Percentiles rank a stretch among this genome's conserved stretches.
phyloP scores from a whole-genome alignment of 2,329 filamentous ascomycete species.

The Catunica adiposa region DNA sequence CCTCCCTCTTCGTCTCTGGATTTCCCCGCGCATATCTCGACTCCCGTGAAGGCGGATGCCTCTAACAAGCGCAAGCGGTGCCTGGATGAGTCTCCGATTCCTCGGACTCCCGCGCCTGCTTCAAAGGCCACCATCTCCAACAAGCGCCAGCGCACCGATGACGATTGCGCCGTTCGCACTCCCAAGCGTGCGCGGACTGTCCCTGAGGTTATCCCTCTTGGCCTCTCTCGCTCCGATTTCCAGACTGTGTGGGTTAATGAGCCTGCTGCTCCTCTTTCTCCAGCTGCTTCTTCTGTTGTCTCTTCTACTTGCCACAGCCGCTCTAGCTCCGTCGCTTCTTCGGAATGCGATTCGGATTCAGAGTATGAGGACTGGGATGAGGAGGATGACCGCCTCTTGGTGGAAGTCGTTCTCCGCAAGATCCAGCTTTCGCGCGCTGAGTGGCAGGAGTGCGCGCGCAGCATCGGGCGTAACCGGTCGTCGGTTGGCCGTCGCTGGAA shows the following conservation, averaged over 20 bases:
- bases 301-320: background rate
- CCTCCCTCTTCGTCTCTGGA: slow-evolving; percentile 24
- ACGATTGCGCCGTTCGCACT: slow-evolving; percentile 30
- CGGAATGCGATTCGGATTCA: slow-evolving; percentile 23
- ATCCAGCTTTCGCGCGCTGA: slow-evolving; percentile 46
- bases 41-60: slow-evolving; percentile 24
- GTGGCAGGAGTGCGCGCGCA: slow-evolving; percentile 51
- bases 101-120: slow-evolving; percentile 5
- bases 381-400: slow-evolving; percentile 47
- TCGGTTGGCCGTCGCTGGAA: slow-evolving; percentile 45
- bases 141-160: slow-evolving; percentile 34
- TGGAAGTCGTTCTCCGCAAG: slow-evolving; percentile 53
- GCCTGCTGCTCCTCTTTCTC: background rate
- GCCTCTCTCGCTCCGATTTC: slow-evolving; percentile 41
- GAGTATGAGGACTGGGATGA: slow-evolving; percentile 38
- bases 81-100: slow-evolving; percentile 7
- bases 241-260: slow-evolving; percentile 23
- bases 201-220: slow-evolving; percentile 42
- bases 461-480: slow-evolving; percentile 41
- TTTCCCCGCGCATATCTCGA: slow-evolving; percentile 33
- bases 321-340: slow-evolving; percentile 22
- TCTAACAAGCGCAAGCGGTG: slow-evolving; percentile 26
- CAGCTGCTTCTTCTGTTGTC: slow-evolving; percentile 4
- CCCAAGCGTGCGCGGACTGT: slow-evolving; percentile 45
- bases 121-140: slow-evolving; percentile 21